Percentiles rank a stretch among this genome's conserved stretches.
Conservation (phyloP, 352 stramenopile genomes). For the Pythium dissotocum region DNA sequence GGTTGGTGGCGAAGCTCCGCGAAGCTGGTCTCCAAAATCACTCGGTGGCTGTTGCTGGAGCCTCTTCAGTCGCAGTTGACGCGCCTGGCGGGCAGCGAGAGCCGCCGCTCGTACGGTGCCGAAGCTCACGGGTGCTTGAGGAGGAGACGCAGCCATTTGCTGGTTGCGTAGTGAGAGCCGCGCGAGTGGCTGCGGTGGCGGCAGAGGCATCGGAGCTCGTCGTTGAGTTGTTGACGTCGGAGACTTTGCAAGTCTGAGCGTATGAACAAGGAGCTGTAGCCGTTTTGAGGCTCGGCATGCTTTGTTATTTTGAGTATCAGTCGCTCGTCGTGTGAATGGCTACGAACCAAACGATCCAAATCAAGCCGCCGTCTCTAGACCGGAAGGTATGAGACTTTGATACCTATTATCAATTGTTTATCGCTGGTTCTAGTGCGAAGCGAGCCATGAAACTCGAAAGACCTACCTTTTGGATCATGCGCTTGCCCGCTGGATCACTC, state of each 20-base stretch:
- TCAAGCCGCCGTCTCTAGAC: neutral
- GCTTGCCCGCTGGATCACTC: constrained; percentile 68
- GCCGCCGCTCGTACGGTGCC: constrained; percentile 47
- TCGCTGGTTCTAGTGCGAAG: constrained; percentile 46
- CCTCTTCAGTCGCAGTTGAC: constrained; percentile 38
- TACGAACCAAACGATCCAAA: neutral
- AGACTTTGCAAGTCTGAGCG: neutral
- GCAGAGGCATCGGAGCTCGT: constrained; percentile 11
- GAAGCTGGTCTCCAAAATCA: neutral
- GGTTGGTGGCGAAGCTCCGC: constrained; percentile 25
- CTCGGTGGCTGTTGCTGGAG: constrained; percentile 1
- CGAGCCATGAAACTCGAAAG: constrained; percentile 60
- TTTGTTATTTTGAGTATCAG: constrained; percentile 4
- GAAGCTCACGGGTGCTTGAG: constrained; percentile 4
- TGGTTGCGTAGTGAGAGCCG: neutral
- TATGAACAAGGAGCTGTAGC: neutral
- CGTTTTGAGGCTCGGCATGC: too few relatives aligned
- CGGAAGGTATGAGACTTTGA: neutral
- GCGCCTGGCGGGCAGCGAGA: constrained; percentile 49
- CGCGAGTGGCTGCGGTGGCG: constrained; percentile 3
- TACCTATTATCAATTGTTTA: constrained; percentile 34
- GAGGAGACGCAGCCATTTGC: neutral
- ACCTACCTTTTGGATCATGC: constrained; percentile 64
- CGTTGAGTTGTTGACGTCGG: neutral
- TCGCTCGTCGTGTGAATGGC: neutral